A percentile compares a stretch with the other conserved stretches of the same genome.
Conservation (phyloP, 495 filamentous ascomycete species). For the Tuber indicum region DNA sequence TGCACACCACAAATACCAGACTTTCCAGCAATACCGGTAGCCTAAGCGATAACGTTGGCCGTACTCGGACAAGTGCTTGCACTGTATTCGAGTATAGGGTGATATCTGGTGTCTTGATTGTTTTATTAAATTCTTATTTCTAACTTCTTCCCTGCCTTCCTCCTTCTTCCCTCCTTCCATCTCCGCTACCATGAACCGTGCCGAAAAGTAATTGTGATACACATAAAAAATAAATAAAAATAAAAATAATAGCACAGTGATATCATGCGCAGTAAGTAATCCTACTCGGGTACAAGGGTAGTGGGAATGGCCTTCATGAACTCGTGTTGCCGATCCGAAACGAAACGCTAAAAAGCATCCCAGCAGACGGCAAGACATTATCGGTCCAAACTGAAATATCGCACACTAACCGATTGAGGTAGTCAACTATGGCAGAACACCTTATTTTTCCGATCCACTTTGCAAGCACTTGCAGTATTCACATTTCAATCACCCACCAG, state of each 20-base stretch:
- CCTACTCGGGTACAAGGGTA: background rate
- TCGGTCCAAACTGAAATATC: conserved; percentile 28
- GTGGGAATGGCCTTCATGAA: conserved; percentile 16
- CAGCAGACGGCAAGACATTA: conserved; percentile 25
- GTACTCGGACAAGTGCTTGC: conserved; percentile 8
- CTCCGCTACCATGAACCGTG: background rate
- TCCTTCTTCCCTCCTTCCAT: background rate
- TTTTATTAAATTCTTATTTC: background rate
- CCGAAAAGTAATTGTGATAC: conserved; percentile 16
- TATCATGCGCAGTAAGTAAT: background rate
- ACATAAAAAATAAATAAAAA: conserved; percentile 3
- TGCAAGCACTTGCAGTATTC: background rate
- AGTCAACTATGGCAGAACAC: conserved; percentile 13
- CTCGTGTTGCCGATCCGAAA: conserved; percentile 29
- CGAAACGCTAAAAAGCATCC: conserved; percentile 29
- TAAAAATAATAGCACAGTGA: background rate
- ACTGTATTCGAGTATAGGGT: no score
- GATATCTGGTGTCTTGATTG: background rate
- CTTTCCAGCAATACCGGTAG: background rate
- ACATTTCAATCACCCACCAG: background rate
- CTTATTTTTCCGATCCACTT: conserved; percentile 10
- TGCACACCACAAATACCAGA: conserved; percentile 15
- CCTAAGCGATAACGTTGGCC: conserved; percentile 18
- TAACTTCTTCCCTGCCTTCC: background rate
- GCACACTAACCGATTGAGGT: conserved; percentile 18